Base-by-base conservation (phyloP, 75 land plant genomes). In the Selaginella moellendorffii region DNA sequence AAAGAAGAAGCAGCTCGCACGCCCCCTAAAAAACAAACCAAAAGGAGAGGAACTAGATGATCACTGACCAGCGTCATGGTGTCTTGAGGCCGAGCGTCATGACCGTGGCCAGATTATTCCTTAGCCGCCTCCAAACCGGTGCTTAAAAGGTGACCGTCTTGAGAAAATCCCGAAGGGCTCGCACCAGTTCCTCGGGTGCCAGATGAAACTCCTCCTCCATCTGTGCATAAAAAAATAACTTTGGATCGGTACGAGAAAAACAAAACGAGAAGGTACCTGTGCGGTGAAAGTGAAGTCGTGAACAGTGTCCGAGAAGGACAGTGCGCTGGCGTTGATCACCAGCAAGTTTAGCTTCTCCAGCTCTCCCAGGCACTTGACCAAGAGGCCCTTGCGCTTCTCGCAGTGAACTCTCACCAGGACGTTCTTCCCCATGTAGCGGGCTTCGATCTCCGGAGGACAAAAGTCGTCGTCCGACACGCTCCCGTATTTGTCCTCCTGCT, bases 371-470 rank as follows among this genome's bases (percentile, higher is more conserved):
- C 65, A 66, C 65, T 78, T 75, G 17, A 72, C 78, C 5, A 72
- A 56, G 17, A 72, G 26, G 2, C 89, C 83, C 69, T 84, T 80
- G 31, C 60, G 31, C 29, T 70, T 84, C 70, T 81, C 78, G 53
- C 87, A 81, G 54, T 84, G 86, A 31, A 89, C 66, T 26, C 73
- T 74, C 2, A 89, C 72, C 54, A 89, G 77, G 2, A 85, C 78
- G 70, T 74, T 75, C 23, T 71, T 85, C 12, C 66, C 83, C 0
- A 76, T 75, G 26, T 78, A 27, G 30, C 81, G 75, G 21, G 80
- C 96, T 60, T 89, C 86, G 23, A 86, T 81, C 56, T 83, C 87
- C 1, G 86, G 76, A 19, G 30, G 25, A 22, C 30, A 26, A 1
- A 30, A 29, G 10, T 61, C 52, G 27, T 52, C 74, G 1, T 30